Percentiles rank a stretch among this genome's conserved stretches.
Conservation (phyloP, 768 basidiomycete genomes). For the Crassisporium funariophilum region DNA sequence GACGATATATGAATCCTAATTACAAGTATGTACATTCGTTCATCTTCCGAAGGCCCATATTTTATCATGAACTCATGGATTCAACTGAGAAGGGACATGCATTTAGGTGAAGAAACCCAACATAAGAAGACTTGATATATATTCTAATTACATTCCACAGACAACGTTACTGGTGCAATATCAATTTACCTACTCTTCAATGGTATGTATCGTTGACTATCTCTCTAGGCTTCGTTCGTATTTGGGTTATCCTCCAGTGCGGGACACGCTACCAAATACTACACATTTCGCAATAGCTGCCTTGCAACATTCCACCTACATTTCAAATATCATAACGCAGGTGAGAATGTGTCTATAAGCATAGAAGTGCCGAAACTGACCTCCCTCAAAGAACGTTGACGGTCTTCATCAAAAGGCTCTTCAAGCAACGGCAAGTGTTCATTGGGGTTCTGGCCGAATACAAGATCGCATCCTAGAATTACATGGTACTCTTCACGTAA, state of each 20-base stretch:
- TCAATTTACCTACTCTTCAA: conserved; percentile 8
- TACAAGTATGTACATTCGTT: conserved; percentile 59
- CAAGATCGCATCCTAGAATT: conserved; percentile 69
- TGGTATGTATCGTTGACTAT: background rate
- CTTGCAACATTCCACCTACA: conserved; percentile 65
- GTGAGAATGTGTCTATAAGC: conserved; percentile 36
- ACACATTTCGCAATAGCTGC: conserved; percentile 89
- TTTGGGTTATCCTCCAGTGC: conserved; percentile 84
- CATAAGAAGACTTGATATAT: background rate
- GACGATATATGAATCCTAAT: conserved; percentile 88
- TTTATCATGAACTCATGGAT: conserved; percentile 85
- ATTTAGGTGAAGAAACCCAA: conserved; percentile 58
- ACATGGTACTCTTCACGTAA: conserved; percentile 85
- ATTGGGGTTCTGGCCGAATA: conserved; percentile 40
- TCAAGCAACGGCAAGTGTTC: conserved; percentile 26
- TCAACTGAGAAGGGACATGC: conserved; percentile 63
- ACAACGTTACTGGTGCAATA: conserved; percentile 78
- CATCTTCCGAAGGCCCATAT: conserved; percentile 53
- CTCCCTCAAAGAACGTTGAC: conserved; percentile 71
- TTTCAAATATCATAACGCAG: conserved; percentile 74
- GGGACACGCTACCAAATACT: conserved; percentile 82
- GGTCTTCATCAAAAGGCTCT: conserved; percentile 88
- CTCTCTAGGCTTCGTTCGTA: conserved; percentile 65
- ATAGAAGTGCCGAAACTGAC: background rate
- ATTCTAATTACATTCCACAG: conserved; percentile 36